A percentile compares a stretch with the other conserved stretches of the same genome.
phyloP scores from a whole-genome alignment of 345 rosid genomes.

The Sisymbrium irio region DNA sequence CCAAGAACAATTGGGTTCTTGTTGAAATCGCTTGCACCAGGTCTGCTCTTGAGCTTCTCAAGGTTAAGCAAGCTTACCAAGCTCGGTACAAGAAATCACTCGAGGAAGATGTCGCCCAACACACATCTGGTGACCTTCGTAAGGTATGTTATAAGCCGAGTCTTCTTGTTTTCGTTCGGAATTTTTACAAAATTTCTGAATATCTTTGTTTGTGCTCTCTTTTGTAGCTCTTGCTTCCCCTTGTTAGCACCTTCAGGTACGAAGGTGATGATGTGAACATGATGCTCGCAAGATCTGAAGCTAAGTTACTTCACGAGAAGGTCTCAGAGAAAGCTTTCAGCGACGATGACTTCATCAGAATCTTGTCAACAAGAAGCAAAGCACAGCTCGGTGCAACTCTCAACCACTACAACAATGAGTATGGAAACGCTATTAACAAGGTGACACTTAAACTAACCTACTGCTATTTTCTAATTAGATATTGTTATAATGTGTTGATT shows the following conservation, averaged over 20 bases:
- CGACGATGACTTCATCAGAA: slow-evolving; percentile 85
- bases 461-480: background rate
- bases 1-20: slow-evolving; percentile 69
- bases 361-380: slow-evolving; percentile 80
- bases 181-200: background rate
- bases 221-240: slow-evolving; percentile 80
- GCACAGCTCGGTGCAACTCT: slow-evolving; percentile 80
- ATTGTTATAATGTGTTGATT: background rate
- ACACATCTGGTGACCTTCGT: slow-evolving; percentile 61
- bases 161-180: background rate
- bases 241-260: slow-evolving; percentile 69
- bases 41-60: slow-evolving; percentile 50
- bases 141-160: slow-evolving; percentile 42
- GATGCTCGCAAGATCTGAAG: slow-evolving; percentile 76
- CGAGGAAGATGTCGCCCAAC: slow-evolving; percentile 81
- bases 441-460: slow-evolving; percentile 32
- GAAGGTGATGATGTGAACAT: slow-evolving; percentile 84
- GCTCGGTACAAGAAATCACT: slow-evolving; percentile 67
- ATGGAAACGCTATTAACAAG: slow-evolving; percentile 82
- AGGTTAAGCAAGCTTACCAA: slow-evolving; percentile 67
- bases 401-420: slow-evolving; percentile 71
- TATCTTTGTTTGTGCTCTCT: background rate
- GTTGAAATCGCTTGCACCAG: slow-evolving; percentile 85
- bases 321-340: slow-evolving; percentile 62
- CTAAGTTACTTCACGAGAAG: slow-evolving; percentile 83